Base-by-base conservation (phyloP, 148 eudicot species). In the Cornus florida region DNA sequence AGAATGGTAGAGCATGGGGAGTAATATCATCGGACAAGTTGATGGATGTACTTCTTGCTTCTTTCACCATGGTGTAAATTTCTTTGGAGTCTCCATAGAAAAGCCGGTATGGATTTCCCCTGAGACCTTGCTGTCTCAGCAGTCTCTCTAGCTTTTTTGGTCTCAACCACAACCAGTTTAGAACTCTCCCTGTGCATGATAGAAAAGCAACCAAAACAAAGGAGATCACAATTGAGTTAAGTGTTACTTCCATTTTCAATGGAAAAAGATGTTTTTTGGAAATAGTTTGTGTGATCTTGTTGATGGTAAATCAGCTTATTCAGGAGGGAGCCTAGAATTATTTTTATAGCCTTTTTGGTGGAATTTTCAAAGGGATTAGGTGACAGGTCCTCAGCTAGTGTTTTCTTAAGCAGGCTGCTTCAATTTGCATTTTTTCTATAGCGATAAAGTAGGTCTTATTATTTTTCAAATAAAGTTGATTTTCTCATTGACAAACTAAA, bases 11-110 rank as follows among this genome's bases (percentile, higher is more conserved):
- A 9, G 41, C 74, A n/a, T 4, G 74, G 53, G 74, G 74, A 0
- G 41, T 2, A n/a, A 71, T 71, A 71, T 71, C 53, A 39, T 71
- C 74, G 23, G 50, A 39, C 23, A 43, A 22, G 16, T 71, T 39
- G 5, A 70, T 38, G 73, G 41, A 19, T 39, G 19, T 70, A 19
- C 39, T 24, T 13, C 70, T 32, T 13, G 84, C 75, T 5, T 31
- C 5, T 75, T 76, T 82, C 6, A 82, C 69, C 41, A 31, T 8
- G 17, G 38, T 74, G 67, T 78, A 31, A 28, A 81, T 62, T 20
- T 85, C 84, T 57, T 22, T 82, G 31, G 70, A 59, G 78, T 85
- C 84, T 20, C 87, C 87, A 19, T 73, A n/a, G 5, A 79, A 50
- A 5, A 78, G 32, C 43, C 70, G 74, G 79, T 84, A 84, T 11